Evolutionary conservation across 768 basidiomycete genomes (phyloP).

Genomic region (Pleurotus cornucopiae): DNA sequence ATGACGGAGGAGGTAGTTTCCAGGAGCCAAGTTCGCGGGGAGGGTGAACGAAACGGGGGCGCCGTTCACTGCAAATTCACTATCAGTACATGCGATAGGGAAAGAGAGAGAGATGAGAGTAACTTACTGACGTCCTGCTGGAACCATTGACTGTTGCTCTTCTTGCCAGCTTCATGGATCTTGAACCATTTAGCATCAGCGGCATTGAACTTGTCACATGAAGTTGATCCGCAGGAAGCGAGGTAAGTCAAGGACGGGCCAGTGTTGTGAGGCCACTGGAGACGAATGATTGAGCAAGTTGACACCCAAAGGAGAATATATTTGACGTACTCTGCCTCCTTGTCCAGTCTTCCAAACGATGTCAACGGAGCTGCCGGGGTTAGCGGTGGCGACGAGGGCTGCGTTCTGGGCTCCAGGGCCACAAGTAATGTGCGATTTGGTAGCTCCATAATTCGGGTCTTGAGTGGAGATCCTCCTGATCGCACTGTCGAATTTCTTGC

Average conservation of each 20-base stretch:
- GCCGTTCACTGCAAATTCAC: not conserved
- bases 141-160: slow-evolving; percentile 39
- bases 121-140: slow-evolving; percentile 51
- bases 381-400: slow-evolving; percentile 39
- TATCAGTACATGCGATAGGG: not conserved
- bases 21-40: slow-evolving; percentile 33
- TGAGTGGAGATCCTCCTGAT: slow-evolving; percentile 5
- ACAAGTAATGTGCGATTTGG: slow-evolving; percentile 40
- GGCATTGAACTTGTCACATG: slow-evolving; percentile 40
- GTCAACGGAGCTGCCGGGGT: slow-evolving; percentile 38
- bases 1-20: slow-evolving; percentile 51
- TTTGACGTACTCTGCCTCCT: slow-evolving; percentile 9
- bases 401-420: slow-evolving; percentile 40
- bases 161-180: slow-evolving; percentile 35
- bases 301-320: not conserved
- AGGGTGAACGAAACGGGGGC: slow-evolving; percentile 27
- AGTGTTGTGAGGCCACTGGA: slow-evolving; percentile 18
- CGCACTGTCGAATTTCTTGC: slow-evolving; percentile 1
- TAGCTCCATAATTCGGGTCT: slow-evolving; percentile 22
- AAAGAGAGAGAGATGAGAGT: not conserved
- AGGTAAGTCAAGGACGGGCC: slow-evolving; percentile 33
- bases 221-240: slow-evolving; percentile 36
- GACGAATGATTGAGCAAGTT: not conserved
- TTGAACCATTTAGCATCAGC: slow-evolving; percentile 51
- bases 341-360: slow-evolving; percentile 41